Conservation (phyloP, 1,284 basidiomycete species). For the Ceratobasidium sp. region DNA sequence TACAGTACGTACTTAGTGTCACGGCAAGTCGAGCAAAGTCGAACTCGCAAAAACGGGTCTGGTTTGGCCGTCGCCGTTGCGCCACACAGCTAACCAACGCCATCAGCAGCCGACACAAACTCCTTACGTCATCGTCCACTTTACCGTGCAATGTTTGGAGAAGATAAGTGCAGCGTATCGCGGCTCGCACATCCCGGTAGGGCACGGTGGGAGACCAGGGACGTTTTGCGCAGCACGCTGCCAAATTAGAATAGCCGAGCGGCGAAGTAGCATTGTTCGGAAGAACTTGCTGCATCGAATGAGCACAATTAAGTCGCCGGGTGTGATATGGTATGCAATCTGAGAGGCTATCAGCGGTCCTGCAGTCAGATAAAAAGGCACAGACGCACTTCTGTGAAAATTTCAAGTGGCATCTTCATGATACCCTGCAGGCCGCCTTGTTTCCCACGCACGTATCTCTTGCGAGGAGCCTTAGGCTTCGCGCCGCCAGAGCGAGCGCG, state of each 20-base stretch:
- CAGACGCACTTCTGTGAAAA: constrained; percentile 16
- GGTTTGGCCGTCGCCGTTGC: constrained; percentile 4
- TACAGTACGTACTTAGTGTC: constrained; percentile 5
- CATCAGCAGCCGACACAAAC: no score
- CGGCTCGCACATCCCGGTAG: constrained; percentile 16
- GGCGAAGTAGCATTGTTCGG: constrained; percentile 9
- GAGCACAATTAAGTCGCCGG: constrained; percentile 2
- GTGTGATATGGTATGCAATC: constrained; percentile 9
- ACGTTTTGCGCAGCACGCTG: background rate
- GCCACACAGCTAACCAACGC: constrained; percentile 34
- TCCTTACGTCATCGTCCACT: no score
- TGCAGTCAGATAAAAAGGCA: no score
- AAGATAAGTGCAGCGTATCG: constrained; percentile 26
- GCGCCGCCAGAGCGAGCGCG: background rate
- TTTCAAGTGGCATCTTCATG: constrained; percentile 21
- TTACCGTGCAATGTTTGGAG: constrained; percentile 16
- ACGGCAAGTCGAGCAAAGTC: constrained; percentile 20
- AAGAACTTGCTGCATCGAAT: constrained; percentile 18
- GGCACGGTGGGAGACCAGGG: constrained; percentile 12
- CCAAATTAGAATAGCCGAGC: background rate
- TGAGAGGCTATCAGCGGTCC: no score
- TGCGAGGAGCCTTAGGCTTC: background rate
- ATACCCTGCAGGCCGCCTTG: constrained; percentile 22
- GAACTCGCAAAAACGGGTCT: background rate
- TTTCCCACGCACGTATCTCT: background rate